Evolutionary conservation across 441 rosid genomes (phyloP), one percentile per base, ranked within the genome.

Genomic region (Dalechampia spathulata): DNA sequence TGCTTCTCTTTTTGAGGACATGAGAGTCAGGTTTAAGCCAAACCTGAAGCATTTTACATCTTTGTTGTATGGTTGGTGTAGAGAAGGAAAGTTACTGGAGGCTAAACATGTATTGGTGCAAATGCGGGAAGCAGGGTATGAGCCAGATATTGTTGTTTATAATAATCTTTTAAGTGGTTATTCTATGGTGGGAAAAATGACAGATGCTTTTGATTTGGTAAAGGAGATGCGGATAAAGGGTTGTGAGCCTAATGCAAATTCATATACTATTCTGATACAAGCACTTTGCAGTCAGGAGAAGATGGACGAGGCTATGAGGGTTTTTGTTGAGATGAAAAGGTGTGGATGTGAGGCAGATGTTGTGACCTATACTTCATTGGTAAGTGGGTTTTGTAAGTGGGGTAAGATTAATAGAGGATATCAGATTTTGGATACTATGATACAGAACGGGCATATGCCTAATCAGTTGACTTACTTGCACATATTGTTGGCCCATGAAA

Each of bases 21-120:
- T 82, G 90, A 76, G 75, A 36, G 73, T 56, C 51, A 81, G 65
- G 49, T 85, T 80, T 67, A 58, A 50, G 17, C 95, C 87, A 2
- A 73, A 61, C 67, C 71, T 87, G 41, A 72, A 67, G 72, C 83
- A 79, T 69, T 87, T 87, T 27, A 90, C 98, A 9, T 81, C 79
- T 8, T 70, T 90, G 80, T 65, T 90, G 68, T 78, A 90, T 61
- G 98, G 96, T 69, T 87, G 98, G 98, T 90, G 98, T 56, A 76
- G 74, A 41, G 90, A 87, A 75, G 94, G 96, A 64, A 83, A 82
- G 82, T 61, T 87, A 49, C 49, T 83, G 65, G 96, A 90, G 78
- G 96, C 96, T 57, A 87, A 70, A 57, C 64, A 77, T 71, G 82
- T 85, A 48, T 65, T 90, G 79, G 84, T 82, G 32, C 96, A 85